Base-by-base conservation (phyloP, 805 yeast species). In the Phaffomyces antillensis region DNA sequence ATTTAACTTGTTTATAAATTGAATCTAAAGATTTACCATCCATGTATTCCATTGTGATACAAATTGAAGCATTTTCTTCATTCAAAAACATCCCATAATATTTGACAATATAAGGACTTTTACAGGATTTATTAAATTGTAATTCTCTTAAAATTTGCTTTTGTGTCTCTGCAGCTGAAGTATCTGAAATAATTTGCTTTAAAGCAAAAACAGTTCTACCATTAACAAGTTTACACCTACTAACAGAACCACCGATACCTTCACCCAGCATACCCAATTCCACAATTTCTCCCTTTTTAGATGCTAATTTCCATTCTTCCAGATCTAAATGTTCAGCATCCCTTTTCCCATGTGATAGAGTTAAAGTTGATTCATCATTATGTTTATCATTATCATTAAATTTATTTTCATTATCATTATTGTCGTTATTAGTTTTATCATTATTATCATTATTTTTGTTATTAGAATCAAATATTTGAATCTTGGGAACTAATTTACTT, bases 41-140 rank as follows among this genome's bases (percentile, higher is more conserved):
- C 89, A 95, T 93, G 62, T 79, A 93, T 64, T 93, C 99, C 98
- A 93, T 93, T 40, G 96, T 88, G 26, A 93, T 93, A 53, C 86
- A 89, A 36, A 93, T 89, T 58, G 89, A 79, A 26, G 89, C 85
- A 49, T 76, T 79, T 46, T 76, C 75, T 56, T 83, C 86, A 54
- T 85, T 81, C 52, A 86, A 71, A 58, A 86, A 93, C 51, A 96
- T 89, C 8, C 99, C 99, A 62, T 87, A 91, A 63, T 93, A 93
- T 61, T 81, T 77, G 24, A 91, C 98, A 49, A 93, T 93, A 59
- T 79, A 83, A 4, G 88, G 87, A 35, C 91, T 83, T 55, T 78
- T 72, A 61, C 95, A 91, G 35, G 82, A 73, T 52, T 86, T 75
- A 63, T 91, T 91, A 64, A 86, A 90, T 60, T 88, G 95, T 46